Evolutionary conservation across 169 alveolate genomes (phyloP), one percentile per base, ranked within the genome.

Genomic region (Amoebophrya sp.): DNA sequence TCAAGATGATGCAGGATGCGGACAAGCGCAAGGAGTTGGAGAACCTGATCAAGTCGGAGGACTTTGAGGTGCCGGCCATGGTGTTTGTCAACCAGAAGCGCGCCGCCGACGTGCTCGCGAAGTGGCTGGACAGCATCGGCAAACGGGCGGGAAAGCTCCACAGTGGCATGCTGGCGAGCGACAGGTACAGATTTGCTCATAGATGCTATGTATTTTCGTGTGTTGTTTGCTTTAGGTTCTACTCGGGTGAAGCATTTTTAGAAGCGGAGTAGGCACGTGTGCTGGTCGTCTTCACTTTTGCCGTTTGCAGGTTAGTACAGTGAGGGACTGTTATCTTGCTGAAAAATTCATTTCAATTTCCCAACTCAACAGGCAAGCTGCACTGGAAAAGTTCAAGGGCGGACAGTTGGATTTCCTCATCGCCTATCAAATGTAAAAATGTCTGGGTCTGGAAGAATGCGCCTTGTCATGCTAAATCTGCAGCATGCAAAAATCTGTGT

Each of bases 1-100:
- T 98, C 40, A 98, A 97, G 91, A 96, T 97, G 90, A 94, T 96
- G 23, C 92, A 95, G 12, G 99, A 96, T 91, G 94, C 96, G 47
- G 91, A 96, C 77, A 97, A 97, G 93, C 95, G 94, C 66, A 93
- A 94, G 90, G 94, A 93, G 89, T 77, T 96, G 38, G 94, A 95
- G 41, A 96, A 96, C 66, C 66, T 47, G 7, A 47, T 47, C 18
- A 18, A 18, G 29, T 12, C 29, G 29, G 66, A 12, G 18, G 66
- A 47, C 29, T 12, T 47, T 7, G 66, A 47, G 92, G 97, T 98
- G 25, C 99, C 99, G 40, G 96, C 97, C 14, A 96, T 98, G 90
- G 96, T 98, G 33, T 98, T 98, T 95, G 98, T 97, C n/a, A 97
- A 97, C 92, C 96, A 97, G 88, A 98, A 97, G 94, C 96, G 95